Base-by-base conservation (phyloP, 441 rosid genomes). In the Pelargonium australe region DNA sequence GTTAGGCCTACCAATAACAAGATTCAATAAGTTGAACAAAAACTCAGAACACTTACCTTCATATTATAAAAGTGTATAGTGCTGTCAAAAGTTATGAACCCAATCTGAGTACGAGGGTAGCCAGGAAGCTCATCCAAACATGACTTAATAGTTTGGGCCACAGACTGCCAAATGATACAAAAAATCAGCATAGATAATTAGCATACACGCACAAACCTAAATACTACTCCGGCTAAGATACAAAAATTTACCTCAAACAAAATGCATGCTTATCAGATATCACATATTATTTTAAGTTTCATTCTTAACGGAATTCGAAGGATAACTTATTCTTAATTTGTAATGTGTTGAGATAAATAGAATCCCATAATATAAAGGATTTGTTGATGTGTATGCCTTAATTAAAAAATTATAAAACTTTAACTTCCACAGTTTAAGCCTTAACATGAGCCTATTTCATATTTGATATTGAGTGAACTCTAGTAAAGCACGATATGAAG, bases 11-110 rank as follows among this genome's bases (percentile, higher is more conserved):
- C 11, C 10, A n/a, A 77, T 65, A 61, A 66, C 70, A 70, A 75
- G 10, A 16, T 73, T 73, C 13, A 28, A 69, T 3, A 67, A 28
- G 62, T 70, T 68, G 45, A 7, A 17, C 6, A 61, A 16, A 14
- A 71, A 65, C 41, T 68, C 19, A 58, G 64, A 58, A 66, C 71
- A 71, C 85, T 85, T 87, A 80, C 99, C 98, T 95, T 92, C 98
- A 95, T 81, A 80, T 90, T 95, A 77, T 90, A 95, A 82, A 92
- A 95, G 75, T 92, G 98, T 74, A 95, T 84, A 2, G 98, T 92
- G 86, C 99, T 95, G 83, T 95, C 99, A 73, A 74, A 95, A 66
- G 99, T 95, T 75, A 95, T 92, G 81, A 95, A 95, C 45, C 96
- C 99, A 80, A 95, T 91, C 84, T 92, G 99, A 25, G 97, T 95